Evolutionary conservation across 2,329 filamentous ascomycete species (phyloP).

Genomic region (Lecanicillium sp.): DNA sequence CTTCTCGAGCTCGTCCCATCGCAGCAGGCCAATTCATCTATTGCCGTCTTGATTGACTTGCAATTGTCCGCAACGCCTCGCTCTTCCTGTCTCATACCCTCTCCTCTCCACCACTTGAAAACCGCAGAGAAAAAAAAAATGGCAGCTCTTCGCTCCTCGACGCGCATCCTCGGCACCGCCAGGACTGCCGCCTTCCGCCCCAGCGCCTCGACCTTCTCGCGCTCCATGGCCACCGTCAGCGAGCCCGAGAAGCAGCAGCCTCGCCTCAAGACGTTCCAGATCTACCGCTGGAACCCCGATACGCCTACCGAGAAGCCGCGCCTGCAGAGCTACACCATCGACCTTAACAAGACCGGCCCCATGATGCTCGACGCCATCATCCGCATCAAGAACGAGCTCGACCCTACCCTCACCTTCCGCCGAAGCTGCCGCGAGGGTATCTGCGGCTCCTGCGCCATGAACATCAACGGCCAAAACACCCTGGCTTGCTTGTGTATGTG

Average conservation of each 20-base stretch:
- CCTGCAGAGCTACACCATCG: slow-evolving; percentile 93
- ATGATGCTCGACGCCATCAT: slow-evolving; percentile 98
- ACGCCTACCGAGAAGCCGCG: slow-evolving; percentile 83
- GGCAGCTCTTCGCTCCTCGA: slow-evolving; percentile 56
- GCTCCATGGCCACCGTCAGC: slow-evolving; percentile 50
- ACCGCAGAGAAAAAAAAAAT: slow-evolving; percentile 34
- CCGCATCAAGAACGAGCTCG: slow-evolving; percentile 97
- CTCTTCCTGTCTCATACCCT: neutral
- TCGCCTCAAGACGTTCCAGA: slow-evolving; percentile 87
- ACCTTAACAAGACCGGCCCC: slow-evolving; percentile 97
- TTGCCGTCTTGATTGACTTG: slow-evolving; percentile 3
- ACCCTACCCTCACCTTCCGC: slow-evolving; percentile 93
- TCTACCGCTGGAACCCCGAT: slow-evolving; percentile 99
- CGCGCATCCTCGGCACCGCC: slow-evolving; percentile 44
- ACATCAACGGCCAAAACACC: slow-evolving; percentile 98
- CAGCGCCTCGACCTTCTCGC: slow-evolving; percentile 38
- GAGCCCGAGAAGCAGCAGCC: slow-evolving; percentile 58
- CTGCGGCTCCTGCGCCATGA: slow-evolving; percentile 98
- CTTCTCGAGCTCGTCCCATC: neutral
- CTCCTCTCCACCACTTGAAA: neutral
- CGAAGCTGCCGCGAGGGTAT: slow-evolving; percentile 96
- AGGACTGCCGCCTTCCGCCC: slow-evolving; percentile 34
- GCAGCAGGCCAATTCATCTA: slow-evolving; percentile 4
- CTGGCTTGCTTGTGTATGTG: slow-evolving; percentile 91
- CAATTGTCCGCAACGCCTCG: neutral